Conservation (phyloP, 2,329 filamentous ascomycete species). For the Aureobasidium zeae region DNA sequence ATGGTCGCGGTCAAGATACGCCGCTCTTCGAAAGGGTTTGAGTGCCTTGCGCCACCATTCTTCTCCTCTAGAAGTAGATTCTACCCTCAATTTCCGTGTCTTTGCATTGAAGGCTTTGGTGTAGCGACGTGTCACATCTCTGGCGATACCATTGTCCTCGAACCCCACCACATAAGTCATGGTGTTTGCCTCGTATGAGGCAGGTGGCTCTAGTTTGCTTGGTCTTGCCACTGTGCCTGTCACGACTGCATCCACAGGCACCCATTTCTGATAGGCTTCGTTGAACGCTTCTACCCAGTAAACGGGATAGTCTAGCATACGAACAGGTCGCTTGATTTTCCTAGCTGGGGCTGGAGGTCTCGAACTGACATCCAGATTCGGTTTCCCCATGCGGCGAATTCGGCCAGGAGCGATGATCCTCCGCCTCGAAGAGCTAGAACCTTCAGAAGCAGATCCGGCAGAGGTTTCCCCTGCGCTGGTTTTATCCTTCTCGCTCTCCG, state of each 20-base stretch:
- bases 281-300: conserved; percentile 96
- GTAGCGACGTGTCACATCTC: conserved; percentile 83
- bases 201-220: conserved; percentile 69
- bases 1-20: conserved; percentile 57
- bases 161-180: conserved; percentile 82
- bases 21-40: conserved; percentile 33
- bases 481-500: conserved; percentile 17
- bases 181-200: conserved; percentile 63
- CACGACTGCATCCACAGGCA: conserved; percentile 75
- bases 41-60: conserved; percentile 47
- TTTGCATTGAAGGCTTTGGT: conserved; percentile 84
- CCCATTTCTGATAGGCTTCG: conserved; percentile 79
- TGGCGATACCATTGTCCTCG: conserved; percentile 65
- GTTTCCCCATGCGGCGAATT: conserved; percentile 28
- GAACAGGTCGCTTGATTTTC: conserved; percentile 39
- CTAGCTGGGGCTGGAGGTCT: conserved; percentile 24
- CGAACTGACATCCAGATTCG: conserved; percentile 19
- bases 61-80: conserved; percentile 49
- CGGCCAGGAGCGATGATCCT: conserved; percentile 14
- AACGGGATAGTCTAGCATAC: conserved; percentile 68
- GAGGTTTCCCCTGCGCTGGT: conserved; percentile 20
- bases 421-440: conserved; percentile 2
- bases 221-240: conserved; percentile 71
- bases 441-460: conserved; percentile 15
- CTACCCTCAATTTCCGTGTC: conserved; percentile 71